These are phyloP conservation scores for Penicillium sp. DNA, from an alignment of 2,329 filamentous ascomycete species.

Conservation along the genomic window DNA sequence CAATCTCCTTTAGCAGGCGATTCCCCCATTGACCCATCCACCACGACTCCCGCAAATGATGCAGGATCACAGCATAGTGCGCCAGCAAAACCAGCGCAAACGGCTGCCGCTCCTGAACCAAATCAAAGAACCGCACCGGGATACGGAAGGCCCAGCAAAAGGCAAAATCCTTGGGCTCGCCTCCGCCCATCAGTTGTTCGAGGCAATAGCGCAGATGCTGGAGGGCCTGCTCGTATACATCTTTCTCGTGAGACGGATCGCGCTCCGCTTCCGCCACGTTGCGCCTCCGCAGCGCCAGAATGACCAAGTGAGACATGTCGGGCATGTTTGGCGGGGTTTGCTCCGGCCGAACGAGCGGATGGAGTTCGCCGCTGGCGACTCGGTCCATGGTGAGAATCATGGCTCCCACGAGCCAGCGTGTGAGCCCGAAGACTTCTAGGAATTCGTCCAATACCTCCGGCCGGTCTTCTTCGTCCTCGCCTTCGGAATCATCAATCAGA, in stretches of 20 bases:
- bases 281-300: constrained; percentile 28
- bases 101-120: constrained; percentile 39
- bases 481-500: constrained; percentile 17
- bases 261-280: constrained; percentile 28
- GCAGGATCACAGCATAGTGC: constrained; percentile 53
- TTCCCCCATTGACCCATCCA: constrained; percentile 69
- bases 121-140: constrained; percentile 60
- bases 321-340: constrained; percentile 34
- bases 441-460: constrained; percentile 33
- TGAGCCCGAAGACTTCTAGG: constrained; percentile 32
- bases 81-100: constrained; percentile 49
- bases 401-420: constrained; percentile 33
- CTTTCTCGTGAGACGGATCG: constrained; percentile 30
- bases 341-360: constrained; percentile 29
- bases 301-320: constrained; percentile 35
- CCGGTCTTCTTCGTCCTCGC: constrained; percentile 9
- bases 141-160: constrained; percentile 64
- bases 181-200: constrained; percentile 32
- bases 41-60: constrained; percentile 65
- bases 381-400: constrained; percentile 27
- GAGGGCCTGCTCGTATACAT: constrained; percentile 31
- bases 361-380: constrained; percentile 31
- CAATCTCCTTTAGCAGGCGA: constrained; percentile 65
- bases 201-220: constrained; percentile 30
- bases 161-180: constrained; percentile 36